A percentile compares a stretch with the other conserved stretches of the same genome.
phyloP scores from a whole-genome alignment of 1,139 yeast species.

The Yamadazyma membranifaciens region DNA sequence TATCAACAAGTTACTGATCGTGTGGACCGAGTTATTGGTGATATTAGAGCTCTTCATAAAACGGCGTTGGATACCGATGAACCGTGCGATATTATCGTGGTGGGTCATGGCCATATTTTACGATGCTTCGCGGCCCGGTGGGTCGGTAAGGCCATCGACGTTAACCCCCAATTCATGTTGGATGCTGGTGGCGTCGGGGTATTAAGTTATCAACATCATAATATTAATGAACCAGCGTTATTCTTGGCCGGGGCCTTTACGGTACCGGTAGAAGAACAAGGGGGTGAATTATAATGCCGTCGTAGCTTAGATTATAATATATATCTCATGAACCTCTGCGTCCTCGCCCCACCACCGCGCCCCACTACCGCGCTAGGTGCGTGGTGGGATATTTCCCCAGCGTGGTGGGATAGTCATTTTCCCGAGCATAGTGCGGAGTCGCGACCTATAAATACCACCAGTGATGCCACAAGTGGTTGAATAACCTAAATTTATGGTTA shows the following conservation, averaged over 20 bases:
- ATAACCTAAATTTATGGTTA: too few relatives aligned
- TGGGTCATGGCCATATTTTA: conserved; percentile 92
- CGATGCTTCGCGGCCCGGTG: conserved; percentile 89
- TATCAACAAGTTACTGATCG: conserved; percentile 64
- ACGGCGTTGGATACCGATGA: conserved; percentile 52
- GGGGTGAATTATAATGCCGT: conserved; percentile 24
- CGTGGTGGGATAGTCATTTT: too few relatives aligned
- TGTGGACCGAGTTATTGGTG: conserved; percentile 64
- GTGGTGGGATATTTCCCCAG: too few relatives aligned
- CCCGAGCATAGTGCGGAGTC: too few relatives aligned
- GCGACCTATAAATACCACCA: too few relatives aligned
- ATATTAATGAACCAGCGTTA: conserved; percentile 82
- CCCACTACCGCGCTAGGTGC: too few relatives aligned
- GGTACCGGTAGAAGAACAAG: conserved; percentile 58
- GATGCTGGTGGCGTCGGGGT: conserved; percentile 98
- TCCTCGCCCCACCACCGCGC: too few relatives aligned
- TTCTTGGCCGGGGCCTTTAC: conserved; percentile 77
- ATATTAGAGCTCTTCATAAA: conserved; percentile 61
- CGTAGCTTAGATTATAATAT: too few relatives aligned
- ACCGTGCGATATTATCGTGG: conserved; percentile 72
- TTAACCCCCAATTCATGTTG: conserved; percentile 75
- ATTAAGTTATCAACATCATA: conserved; percentile 83
- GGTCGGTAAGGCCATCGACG: conserved; percentile 58
- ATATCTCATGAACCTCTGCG: too few relatives aligned
- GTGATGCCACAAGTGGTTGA: too few relatives aligned